Evolutionary conservation across 179 eudicot genomes (phyloP).

Genomic region (Camellia oleifera): DNA sequence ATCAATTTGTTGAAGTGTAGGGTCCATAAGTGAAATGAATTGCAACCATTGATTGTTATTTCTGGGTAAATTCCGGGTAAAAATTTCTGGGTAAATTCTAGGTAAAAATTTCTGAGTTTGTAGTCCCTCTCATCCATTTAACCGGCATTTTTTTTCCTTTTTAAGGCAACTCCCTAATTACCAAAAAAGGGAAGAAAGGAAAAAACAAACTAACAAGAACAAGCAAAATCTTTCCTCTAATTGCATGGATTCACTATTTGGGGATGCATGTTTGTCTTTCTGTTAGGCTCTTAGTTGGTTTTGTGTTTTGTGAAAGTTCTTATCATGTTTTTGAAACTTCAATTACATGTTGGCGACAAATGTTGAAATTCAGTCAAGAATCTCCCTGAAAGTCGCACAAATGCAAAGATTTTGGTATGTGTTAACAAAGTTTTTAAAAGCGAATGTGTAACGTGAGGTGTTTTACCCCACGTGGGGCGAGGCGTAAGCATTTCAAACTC

Average conservation of each 20-base stretch:
- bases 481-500: too few species aligned
- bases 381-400: background rate
- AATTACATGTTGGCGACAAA: background rate
- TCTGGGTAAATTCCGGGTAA: too few species aligned
- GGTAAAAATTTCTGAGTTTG: too few species aligned
- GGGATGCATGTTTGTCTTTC: background rate
- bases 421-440: too few species aligned
- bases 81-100: too few species aligned
- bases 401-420: background rate
- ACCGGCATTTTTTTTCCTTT: background rate
- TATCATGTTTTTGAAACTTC: background rate
- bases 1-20: too few species aligned
- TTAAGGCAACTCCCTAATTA: background rate
- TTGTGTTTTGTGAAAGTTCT: background rate
- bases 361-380: background rate
- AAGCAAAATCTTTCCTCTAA: too few species aligned
- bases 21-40: too few species aligned
- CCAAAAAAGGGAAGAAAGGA: background rate
- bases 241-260: background rate
- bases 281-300: background rate
- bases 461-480: too few species aligned
- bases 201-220: too few species aligned
- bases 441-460: too few species aligned
- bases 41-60: too few species aligned
- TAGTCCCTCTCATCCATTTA: background rate